Evolutionary conservation across 352 stramenopile species (phyloP), one percentile per base, ranked within the genome.

Genomic region (Thalassiosira tumida): DNA sequence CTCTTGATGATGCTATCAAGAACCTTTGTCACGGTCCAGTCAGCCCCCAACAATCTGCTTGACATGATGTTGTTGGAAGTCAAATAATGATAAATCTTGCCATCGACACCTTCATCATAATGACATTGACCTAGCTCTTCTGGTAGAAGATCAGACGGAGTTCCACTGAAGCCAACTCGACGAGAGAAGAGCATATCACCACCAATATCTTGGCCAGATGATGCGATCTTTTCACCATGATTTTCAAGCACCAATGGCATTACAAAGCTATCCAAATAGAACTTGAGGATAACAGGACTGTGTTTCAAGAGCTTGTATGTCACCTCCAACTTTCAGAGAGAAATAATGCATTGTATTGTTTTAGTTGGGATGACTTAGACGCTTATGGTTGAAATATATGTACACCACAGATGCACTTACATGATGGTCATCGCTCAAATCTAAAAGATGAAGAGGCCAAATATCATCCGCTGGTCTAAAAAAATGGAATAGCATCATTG

Each of bases 201-300:
- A 26, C 99, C 99, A 69, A 99, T 96, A 90, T 99, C 99, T 96
- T 99, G 98, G 1, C 99, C 99, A 91, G 98, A 99, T 26, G 99
- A 98, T 50, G 98, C 99, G 65, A 99, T 98, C 93, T 99, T 99
- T 59, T 99, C 97, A 84, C 98, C 98, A 93, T 99, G 98, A 87
- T 99, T 98, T 77, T 99, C 99, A 97, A 99, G 99, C 37, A 98
- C 99, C 69, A 99, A 97, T n/a, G 99, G 99, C 92, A 99, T 99
- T 24, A 99, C 98, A 85, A 99, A 98, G 76, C 97, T 98, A 69
- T 99, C 97, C 7, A 99, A 95, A 88, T 99, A 99, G 94, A 99
- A 99, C 85, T 99, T 98, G 13, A 99, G 98, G 0, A 99, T 97
- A 67, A 98, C 96, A 17, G 98, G 96, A 64, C 99, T 96, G 69